phyloP scores from a whole-genome alignment of 176 grass and related monocot genomes.

The Otatea glauca region DNA sequence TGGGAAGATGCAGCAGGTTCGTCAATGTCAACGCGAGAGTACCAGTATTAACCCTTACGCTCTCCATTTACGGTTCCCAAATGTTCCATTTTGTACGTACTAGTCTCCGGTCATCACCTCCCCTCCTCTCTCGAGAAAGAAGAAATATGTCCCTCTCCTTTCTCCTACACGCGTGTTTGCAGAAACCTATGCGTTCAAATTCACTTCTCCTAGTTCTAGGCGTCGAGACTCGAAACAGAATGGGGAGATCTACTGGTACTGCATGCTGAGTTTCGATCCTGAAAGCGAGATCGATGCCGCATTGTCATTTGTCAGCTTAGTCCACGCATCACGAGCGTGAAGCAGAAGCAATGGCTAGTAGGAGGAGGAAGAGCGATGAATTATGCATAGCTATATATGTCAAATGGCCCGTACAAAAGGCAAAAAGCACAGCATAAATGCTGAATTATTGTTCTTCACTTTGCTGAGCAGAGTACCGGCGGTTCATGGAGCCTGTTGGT shows the following conservation, averaged over 20 bases:
- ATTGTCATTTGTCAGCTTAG: constrained; percentile 8
- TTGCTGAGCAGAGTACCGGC: constrained; percentile 31
- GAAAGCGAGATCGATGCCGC: not conserved
- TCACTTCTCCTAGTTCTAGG: not conserved
- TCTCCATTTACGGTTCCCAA: constrained; percentile 20
- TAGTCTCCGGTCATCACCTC: not conserved
- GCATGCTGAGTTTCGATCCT: not conserved
- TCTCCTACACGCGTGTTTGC: not conserved
- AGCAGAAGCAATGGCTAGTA: constrained; percentile 30
- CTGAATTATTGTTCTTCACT: constrained; percentile 16
- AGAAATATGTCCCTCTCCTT: not conserved
- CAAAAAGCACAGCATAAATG: constrained; percentile 47
- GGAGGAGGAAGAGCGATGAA: constrained; percentile 2
- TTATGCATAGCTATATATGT: not conserved
- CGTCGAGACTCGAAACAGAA: not conserved
- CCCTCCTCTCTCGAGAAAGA: not conserved
- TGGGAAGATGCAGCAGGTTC: not conserved
- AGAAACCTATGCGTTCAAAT: not conserved
- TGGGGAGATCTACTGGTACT: not conserved
- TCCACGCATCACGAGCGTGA: constrained; percentile 29
- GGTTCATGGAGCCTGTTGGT: constrained; percentile 36
- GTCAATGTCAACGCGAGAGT: constrained; percentile 40
- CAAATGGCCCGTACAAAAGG: constrained; percentile 39
- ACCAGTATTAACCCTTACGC: not conserved
- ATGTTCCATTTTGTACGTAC: constrained; percentile 18